Percentiles rank a stretch among this genome's conserved stretches.
Conservation (phyloP, 1,139 yeast species). For the Kodamaea derodonti region DNA sequence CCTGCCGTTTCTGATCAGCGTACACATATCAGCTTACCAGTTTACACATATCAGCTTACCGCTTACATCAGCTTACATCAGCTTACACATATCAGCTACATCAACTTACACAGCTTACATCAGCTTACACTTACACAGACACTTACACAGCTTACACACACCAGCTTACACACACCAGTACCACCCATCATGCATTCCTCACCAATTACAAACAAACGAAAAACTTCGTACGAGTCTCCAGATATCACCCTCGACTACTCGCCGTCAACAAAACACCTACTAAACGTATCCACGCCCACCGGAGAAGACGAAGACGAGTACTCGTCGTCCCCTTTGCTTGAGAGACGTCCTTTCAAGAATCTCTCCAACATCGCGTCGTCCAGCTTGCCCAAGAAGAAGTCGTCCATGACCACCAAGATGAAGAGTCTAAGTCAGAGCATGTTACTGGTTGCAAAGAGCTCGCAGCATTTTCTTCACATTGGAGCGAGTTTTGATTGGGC, state of each 20-base stretch:
- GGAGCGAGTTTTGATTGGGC: too few relatives aligned
- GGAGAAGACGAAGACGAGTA: slow-evolving; percentile 4
- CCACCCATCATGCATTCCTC: too few relatives aligned
- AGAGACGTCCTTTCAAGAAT: slow-evolving; percentile 25
- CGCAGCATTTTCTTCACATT: slow-evolving; percentile 9
- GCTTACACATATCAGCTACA: too few relatives aligned
- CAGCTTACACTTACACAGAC: too few relatives aligned
- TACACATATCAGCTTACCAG: too few relatives aligned
- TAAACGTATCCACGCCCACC: slow-evolving; percentile 2
- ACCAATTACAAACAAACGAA: slow-evolving; percentile 18
- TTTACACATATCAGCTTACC: too few relatives aligned
- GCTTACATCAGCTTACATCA: too few relatives aligned
- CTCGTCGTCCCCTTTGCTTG: slow-evolving; percentile 16
- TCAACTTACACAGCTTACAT: too few relatives aligned
- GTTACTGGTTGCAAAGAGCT: slow-evolving; percentile 13
- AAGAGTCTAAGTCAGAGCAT: slow-evolving; percentile 18
- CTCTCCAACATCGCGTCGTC: slow-evolving; percentile 21
- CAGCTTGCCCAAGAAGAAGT: slow-evolving; percentile 19
- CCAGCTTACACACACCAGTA: too few relatives aligned
- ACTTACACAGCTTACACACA: too few relatives aligned
- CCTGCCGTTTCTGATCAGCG: too few relatives aligned
- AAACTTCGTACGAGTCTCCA: slow-evolving; percentile 29
- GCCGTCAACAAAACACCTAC: slow-evolving; percentile 7
- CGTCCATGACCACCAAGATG: slow-evolving; percentile 17
- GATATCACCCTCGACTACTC: slow-evolving; percentile 9